A percentile compares a stretch with the other conserved stretches of the same genome.
These are phyloP conservation scores for Metschnikowia borealis DNA, from an alignment of 805 yeast species.

Conservation along the genomic window DNA sequence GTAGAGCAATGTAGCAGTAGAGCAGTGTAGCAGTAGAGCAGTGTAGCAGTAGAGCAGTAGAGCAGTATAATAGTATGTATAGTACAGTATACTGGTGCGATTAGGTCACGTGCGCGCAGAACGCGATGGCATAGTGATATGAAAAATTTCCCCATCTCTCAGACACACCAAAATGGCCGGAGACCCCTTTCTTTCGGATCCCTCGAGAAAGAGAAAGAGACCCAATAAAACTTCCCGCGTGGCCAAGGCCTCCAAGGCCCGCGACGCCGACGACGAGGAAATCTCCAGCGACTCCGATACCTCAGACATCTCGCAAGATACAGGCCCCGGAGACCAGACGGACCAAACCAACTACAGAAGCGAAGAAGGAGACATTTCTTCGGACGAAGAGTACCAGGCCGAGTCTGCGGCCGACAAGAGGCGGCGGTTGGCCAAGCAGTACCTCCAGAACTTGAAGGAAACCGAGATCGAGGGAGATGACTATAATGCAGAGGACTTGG, in stretches of 20 bases:
- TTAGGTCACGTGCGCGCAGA: slow-evolving; percentile 4
- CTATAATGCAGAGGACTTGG: slow-evolving; percentile 89
- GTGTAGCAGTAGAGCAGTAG: no score
- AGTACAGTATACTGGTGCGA: no score
- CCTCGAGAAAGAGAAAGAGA: slow-evolving; percentile 49
- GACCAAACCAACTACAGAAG: neutral
- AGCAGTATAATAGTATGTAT: no score
- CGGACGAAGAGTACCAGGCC: slow-evolving; percentile 67
- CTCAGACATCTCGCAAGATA: slow-evolving; percentile 4
- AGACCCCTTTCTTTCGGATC: slow-evolving; percentile 63
- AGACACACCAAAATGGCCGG: slow-evolving; percentile 39
- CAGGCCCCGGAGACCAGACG: neutral
- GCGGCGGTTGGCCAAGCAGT: slow-evolving; percentile 90
- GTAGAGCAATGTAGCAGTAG: no score
- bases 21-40: no score
- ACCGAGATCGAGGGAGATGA: slow-evolving; percentile 48
- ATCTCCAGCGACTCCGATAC: slow-evolving; percentile 40
- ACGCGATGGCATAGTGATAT: slow-evolving; percentile 1
- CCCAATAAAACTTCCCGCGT: slow-evolving; percentile 15
- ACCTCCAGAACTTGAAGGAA: slow-evolving; percentile 69
- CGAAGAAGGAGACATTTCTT: slow-evolving; percentile 36
- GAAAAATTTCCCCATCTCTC: slow-evolving; percentile 1
- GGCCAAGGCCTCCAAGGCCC: slow-evolving; percentile 2
- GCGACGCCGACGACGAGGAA: slow-evolving; percentile 43
- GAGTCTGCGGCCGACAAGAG: slow-evolving; percentile 92